phyloP scores from a whole-genome alignment of 306 rosid species.

The Citrullus colocynthis region DNA sequence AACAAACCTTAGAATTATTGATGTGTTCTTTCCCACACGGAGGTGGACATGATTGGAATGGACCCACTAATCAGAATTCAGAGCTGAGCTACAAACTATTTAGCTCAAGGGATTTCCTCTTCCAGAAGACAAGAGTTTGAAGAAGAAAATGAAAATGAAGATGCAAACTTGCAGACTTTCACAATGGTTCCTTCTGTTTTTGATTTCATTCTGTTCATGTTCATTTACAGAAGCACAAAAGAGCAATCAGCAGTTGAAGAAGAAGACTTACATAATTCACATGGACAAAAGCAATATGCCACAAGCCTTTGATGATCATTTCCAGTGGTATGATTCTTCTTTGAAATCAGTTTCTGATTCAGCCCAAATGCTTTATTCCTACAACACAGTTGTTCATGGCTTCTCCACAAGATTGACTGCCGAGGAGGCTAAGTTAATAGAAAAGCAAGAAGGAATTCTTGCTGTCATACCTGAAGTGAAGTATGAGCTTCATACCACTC shows the following conservation, averaged over 20 bases:
- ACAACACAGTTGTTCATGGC: constrained; percentile 59
- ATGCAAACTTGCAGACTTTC: constrained; percentile 19
- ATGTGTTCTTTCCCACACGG: not conserved
- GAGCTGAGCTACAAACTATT: not conserved
- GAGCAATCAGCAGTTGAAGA: constrained; percentile 27
- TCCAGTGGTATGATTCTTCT: constrained; percentile 62
- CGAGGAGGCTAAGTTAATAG: constrained; percentile 51
- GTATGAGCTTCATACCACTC: constrained; percentile 84
- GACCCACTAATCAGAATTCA: not conserved
- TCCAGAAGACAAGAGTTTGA: not conserved
- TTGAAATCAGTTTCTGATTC: constrained; percentile 53
- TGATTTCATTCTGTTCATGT: constrained; percentile 3
- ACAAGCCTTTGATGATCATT: constrained; percentile 36
- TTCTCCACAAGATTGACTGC: constrained; percentile 69
- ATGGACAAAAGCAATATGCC: constrained; percentile 82
- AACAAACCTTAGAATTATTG: not conserved
- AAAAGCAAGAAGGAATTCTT: constrained; percentile 48
- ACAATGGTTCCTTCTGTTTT: constrained; percentile 21
- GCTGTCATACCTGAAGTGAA: constrained; percentile 43
- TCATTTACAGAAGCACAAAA: constrained; percentile 22
- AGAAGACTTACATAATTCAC: constrained; percentile 62
- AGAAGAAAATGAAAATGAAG: constrained; percentile 14
- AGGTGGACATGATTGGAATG: constrained; percentile 6
- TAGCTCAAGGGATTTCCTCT: not conserved
- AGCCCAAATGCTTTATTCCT: constrained; percentile 67